phyloP scores from a whole-genome alignment of 192 early-diverging fungal species.

The Lobosporangium transversale region DNA sequence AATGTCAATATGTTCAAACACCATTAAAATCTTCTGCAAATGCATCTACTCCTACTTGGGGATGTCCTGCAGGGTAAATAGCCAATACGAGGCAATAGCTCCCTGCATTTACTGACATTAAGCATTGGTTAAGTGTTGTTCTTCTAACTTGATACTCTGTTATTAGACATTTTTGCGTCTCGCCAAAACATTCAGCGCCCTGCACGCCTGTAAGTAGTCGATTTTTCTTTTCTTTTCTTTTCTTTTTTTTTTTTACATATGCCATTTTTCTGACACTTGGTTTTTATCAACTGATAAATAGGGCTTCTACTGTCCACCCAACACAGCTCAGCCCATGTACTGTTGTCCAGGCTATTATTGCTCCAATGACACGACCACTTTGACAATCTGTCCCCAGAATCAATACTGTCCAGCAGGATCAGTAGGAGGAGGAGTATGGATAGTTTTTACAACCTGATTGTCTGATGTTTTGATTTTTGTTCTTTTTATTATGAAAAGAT shows the following conservation, averaged over 20 bases:
- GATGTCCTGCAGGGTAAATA: conserved; percentile 46
- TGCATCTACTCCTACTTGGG: conserved; percentile 29
- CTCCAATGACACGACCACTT: conserved; percentile 52
- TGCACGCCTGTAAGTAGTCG: conserved; percentile 29
- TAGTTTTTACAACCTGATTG: no score
- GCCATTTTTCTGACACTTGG: no score
- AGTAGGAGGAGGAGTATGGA: conserved; percentile 33
- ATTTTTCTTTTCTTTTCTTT: background rate
- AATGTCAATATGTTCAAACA: conserved; percentile 46
- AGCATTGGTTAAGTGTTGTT: background rate
- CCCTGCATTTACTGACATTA: background rate
- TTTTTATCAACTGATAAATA: no score
- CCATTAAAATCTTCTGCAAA: conserved; percentile 10
- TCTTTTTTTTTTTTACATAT: background rate
- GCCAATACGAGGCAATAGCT: background rate
- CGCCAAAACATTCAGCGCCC: conserved; percentile 37
- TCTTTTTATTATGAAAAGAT: background rate
- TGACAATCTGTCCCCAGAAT: conserved; percentile 61
- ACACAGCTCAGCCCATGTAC: conserved; percentile 67
- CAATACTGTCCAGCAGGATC: conserved; percentile 66
- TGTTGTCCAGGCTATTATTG: conserved; percentile 71
- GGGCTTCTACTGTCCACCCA: conserved; percentile 64
- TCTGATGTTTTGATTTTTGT: background rate
- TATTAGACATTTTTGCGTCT: conserved; percentile 33
- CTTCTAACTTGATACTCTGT: background rate